Conservation (phyloP, 164 flowering plant species). For the Annona squamosa region DNA sequence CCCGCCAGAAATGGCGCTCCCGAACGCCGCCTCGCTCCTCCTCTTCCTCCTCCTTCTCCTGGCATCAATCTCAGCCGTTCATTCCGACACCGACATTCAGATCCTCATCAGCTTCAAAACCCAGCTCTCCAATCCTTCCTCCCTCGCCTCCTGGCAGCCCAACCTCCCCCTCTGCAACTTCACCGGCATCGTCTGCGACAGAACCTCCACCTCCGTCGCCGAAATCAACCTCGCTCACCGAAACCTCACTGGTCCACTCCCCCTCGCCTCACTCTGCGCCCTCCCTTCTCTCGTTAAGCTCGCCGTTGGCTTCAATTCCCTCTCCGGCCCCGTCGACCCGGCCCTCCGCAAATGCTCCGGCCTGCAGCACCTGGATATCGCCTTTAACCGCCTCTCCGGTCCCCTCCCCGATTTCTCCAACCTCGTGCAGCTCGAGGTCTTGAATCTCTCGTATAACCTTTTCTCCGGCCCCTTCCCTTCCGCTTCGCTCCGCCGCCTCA, state of each 20-base stretch:
- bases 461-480: slow-evolving; percentile 63
- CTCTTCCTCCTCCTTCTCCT: slow-evolving; percentile 7
- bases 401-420: slow-evolving; percentile 45
- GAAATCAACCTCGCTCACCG: slow-evolving; percentile 33
- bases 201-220: slow-evolving; percentile 21
- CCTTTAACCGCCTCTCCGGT: slow-evolving; percentile 39
- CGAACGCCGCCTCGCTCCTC: neutral
- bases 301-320: slow-evolving; percentile 31
- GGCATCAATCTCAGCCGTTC: neutral
- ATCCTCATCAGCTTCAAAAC: slow-evolving; percentile 38
- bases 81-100: slow-evolving; percentile 25
- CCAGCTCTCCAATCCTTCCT: slow-evolving; percentile 14
- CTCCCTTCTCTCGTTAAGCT: slow-evolving; percentile 39
- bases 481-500: slow-evolving; percentile 38
- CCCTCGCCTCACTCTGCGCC: slow-evolving; percentile 43
- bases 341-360: slow-evolving; percentile 37
- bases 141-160: slow-evolving; percentile 39
- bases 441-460: slow-evolving; percentile 42
- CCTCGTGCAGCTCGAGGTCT: slow-evolving; percentile 18
- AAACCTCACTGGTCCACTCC: slow-evolving; percentile 31
- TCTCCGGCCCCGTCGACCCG: slow-evolving; percentile 32
- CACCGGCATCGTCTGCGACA: slow-evolving; percentile 49
- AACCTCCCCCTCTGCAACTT: slow-evolving; percentile 33
- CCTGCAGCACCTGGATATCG: slow-evolving; percentile 44
- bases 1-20: slow-evolving; percentile 3